Base-by-base conservation (phyloP, 1,284 basidiomycete genomes). In the Volvariella volvacea region DNA sequence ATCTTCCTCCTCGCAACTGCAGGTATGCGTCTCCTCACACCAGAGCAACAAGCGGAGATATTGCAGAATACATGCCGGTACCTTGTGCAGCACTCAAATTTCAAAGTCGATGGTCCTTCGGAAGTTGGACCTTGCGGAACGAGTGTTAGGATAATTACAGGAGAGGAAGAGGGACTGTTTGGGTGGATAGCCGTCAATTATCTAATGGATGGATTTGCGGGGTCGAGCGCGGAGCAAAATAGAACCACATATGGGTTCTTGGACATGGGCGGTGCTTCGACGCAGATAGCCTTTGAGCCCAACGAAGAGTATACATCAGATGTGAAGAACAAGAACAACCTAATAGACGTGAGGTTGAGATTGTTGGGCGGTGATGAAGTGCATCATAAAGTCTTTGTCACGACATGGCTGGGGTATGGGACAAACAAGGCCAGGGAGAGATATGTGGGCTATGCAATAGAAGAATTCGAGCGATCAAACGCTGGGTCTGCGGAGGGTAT, bases 111-210 rank as follows among this genome's bases (percentile, higher is more conserved):
- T 41, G 65, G 60, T 6, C 69, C 75, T 10, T 83, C 80, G 8
- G 60, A 65, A 4, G 68, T 68, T 28, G 88, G 88, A 2, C 88
- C 87, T 2, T 98, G 95, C 63, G 85, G 88, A 12, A 80, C 89
- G 43, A 93, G 88, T 54, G 83, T 99, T 2, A 83, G 90, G 46
- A 92, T 99, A 55, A 99, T 99, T 56, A 89, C 91, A 1, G 96
- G 96, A 42, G 94, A 99, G 64, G 95, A 99, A 63, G 96, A 99
- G 60, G 96, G 96, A 0, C 68, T 98, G 39, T 96, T 95, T 63
- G 96, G 96, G 1, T 99, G 96, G 96, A 92, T 99, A 45, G 92
- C 94, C 0, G 92, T 98, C 59, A 99, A 99, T 64, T 99, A 99
- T 62, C 83, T 99, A 37, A 96, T 98, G 92, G 91, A 99, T 59